Base-by-base conservation (phyloP, 1,139 yeast species). In the Trichomonascaceae sp. region DNA sequence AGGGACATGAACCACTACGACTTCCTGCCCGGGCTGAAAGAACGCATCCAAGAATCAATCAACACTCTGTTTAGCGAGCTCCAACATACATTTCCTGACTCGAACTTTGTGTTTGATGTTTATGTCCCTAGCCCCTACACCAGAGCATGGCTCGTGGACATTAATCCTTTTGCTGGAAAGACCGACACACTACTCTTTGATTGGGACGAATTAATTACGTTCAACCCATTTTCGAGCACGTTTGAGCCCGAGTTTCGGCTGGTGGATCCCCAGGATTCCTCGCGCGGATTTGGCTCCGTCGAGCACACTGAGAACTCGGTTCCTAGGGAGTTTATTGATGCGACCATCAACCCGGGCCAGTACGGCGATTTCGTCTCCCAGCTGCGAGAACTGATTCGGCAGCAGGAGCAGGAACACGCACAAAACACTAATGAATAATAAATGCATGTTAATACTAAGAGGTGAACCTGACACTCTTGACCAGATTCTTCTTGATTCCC, bases 401-500 rank as follows among this genome's bases (percentile, higher is more conserved):
- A 32, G 18, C 42, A 43, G 28, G 36, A 36, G 17, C 35, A 38
- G 9, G 42, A 36, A 4, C n/a, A n/a, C n/a, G n/a, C n/a, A n/a
- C n/a, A 29, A 5, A 6, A 29, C 17, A 26, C 23, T 26, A 29
- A 16, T 13, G 11, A 23, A 4, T 23, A 28, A 9, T 13, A 8
- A 16, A 16, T 16, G 26, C 17, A 16, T 17, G 6, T 3, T 18
- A 15, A 32, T n/a, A 16, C 17, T 20, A 30, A 13, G 31, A 23
- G 22, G 37, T 34, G 48, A 87, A 76, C 58, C 79, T 82, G 53
- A 82, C 87, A 49, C 93, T 77, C 57, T 85, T 75, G 25, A 93
- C 71, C 41, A 89, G 56, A 43, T 85, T 84, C 72, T 89, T 87
- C 68, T 85, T 85, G 58, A 89, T 89, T 80, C 98, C 98, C 16